Conservation (phyloP, 2,329 filamentous ascomycete genomes). For the Trichoderma semiorbis region DNA sequence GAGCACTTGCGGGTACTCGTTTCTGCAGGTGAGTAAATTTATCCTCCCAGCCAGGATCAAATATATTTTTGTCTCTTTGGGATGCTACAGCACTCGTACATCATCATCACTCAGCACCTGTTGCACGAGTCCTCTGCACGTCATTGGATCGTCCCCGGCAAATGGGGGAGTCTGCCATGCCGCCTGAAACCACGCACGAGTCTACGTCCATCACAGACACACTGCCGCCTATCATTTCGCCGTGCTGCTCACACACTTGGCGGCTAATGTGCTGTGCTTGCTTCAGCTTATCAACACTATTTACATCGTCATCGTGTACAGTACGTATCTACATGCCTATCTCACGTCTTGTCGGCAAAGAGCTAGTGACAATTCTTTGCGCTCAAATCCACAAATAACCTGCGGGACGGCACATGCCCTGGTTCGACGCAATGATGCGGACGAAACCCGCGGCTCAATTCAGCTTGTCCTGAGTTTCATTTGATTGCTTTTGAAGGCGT, state of each 20-base stretch:
- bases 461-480: not conserved
- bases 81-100: not conserved
- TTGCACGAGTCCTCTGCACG: not conserved
- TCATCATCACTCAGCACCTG: not conserved
- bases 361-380: not conserved
- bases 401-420: not conserved
- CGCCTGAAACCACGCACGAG: not conserved
- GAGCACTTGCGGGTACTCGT: not conserved
- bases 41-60: not conserved
- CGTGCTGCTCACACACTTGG: not conserved
- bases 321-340: not conserved
- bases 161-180: not conserved
- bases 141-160: slow-evolving; percentile 1
- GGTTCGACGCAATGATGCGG: not conserved
- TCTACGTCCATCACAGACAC: not conserved
- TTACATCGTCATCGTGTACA: not conserved
- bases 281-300: not conserved
- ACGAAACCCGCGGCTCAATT: not conserved
- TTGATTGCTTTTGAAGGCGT: not conserved
- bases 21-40: not conserved
- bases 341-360: not conserved
- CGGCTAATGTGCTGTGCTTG: not conserved
- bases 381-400: not conserved
- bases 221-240: not conserved
- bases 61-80: not conserved